Evolutionary conservation across 2,329 filamentous ascomycete genomes (phyloP), one percentile per base, ranked within the genome.

Genomic region (Thielaviopsis punctulata): DNA sequence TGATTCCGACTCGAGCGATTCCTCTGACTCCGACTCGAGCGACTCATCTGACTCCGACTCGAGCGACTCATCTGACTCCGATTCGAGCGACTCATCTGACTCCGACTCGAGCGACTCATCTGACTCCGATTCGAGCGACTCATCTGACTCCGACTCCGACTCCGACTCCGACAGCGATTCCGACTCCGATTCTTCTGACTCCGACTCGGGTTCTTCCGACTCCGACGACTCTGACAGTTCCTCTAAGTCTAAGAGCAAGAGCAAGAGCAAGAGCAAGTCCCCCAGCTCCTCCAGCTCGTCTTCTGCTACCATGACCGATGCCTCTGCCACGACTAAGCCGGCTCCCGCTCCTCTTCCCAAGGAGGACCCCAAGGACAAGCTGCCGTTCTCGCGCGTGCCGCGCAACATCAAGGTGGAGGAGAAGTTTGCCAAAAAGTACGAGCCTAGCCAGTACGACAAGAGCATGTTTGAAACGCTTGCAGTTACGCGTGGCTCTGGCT

Each of bases 401-500:
- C 79, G 76, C 65, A 76, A 82, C 64, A 76, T 78, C 60, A 68
- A 69, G 57, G 83, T 86, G 54, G 82, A 87, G 60, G 73, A 77
- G 21, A 77, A 71, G 60, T 82, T 88, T 60, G 64, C 79, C 2
- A 88, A 82, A 60, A 95, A 96, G 67, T 96, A 90, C 64, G 73
- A 86, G 10, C 73, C 80, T 21, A 87, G 95, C 64, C 82, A 84
- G 57, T 98, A 96, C 68, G 90, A 89, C 22, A 83, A 92, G 60
- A 80, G 80, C 59, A 93, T 93, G 8, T 86, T 89, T 63, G 77
- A 87, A 59, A 89, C 95, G 63, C 70, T 98, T 57, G 86, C 88
- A 48, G 77, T 95, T 39, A 96, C 90, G 27, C 86, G 84, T 65
- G 92, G 92, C 61, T 96, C 95, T 71, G 88, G 87, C 3, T 98